phyloP scores from a whole-genome alignment of 2,329 filamentous ascomycete species.

The Aspergillus pseudoglaucus region DNA sequence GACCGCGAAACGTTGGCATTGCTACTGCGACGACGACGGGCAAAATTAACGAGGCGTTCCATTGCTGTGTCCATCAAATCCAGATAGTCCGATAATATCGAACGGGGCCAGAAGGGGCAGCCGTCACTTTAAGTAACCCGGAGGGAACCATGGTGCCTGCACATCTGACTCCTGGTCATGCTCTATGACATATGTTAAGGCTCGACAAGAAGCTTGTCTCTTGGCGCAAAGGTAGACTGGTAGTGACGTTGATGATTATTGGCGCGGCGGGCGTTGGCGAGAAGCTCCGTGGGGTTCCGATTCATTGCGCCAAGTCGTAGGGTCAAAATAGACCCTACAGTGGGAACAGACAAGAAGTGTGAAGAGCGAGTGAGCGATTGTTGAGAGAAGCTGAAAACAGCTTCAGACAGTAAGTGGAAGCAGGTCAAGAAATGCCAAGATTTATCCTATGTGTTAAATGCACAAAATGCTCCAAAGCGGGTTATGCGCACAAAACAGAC shows the following conservation, averaged over 20 bases:
- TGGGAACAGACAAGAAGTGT: too few species aligned
- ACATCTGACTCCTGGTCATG: not conserved
- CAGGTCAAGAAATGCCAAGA: not conserved
- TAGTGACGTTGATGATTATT: slow-evolving; percentile 18
- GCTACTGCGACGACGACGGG: slow-evolving; percentile 11
- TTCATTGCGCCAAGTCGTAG: not conserved
- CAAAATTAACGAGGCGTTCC: slow-evolving; percentile 1
- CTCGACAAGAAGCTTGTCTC: not conserved
- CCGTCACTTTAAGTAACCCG: not conserved
- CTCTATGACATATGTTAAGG: slow-evolving; percentile 3
- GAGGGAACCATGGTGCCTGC: not conserved
- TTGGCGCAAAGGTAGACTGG: not conserved
- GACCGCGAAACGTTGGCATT: slow-evolving; percentile 1
- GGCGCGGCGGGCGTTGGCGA: slow-evolving; percentile 1
- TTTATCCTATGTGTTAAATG: not conserved
- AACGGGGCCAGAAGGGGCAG: not conserved
- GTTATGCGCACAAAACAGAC: not conserved
- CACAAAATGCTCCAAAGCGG: not conserved
- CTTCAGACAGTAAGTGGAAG: not conserved
- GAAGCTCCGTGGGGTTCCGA: not conserved
- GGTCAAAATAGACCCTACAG: too few species aligned
- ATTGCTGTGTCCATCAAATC: not conserved
- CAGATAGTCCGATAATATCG: not conserved
- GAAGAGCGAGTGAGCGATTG: too few species aligned
- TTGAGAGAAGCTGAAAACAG: too few species aligned